Evolutionary conservation across 306 rosid species (phyloP).

Genomic region (Luffa aegyptiaca): DNA sequence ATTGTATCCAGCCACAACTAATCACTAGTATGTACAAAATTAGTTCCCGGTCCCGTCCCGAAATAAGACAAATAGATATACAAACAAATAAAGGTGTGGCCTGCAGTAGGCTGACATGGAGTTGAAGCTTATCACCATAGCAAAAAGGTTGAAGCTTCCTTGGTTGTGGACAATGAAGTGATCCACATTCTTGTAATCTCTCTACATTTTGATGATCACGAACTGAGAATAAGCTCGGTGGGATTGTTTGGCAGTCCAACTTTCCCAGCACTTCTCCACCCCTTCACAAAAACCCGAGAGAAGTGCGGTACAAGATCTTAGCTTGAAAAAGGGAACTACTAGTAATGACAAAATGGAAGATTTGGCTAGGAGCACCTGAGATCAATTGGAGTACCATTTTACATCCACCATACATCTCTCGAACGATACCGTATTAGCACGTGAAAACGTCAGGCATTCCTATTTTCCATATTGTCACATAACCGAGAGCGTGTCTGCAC

Average conservation of each 20-base stretch:
- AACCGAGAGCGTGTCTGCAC: slow-evolving; percentile 35
- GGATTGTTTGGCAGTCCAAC: background rate
- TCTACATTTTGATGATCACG: background rate
- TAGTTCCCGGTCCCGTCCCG: background rate
- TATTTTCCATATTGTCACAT: slow-evolving; percentile 32
- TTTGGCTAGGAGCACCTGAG: background rate
- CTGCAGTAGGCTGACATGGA: background rate
- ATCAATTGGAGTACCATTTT: background rate
- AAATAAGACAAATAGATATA: slow-evolving; percentile 11
- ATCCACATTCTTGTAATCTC: background rate
- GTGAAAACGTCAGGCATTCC: slow-evolving; percentile 19
- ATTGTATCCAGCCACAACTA: background rate
- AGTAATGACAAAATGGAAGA: background rate
- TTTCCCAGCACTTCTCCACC: background rate
- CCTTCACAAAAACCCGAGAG: background rate
- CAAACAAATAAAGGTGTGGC: background rate
- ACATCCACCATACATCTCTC: background rate
- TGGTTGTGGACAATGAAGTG: background rate
- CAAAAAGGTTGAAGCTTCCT: slow-evolving; percentile 7
- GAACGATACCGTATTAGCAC: slow-evolving; percentile 48
- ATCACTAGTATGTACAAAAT: slow-evolving; percentile 10
- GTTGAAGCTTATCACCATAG: background rate
- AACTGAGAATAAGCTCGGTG: background rate
- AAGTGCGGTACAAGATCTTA: background rate
- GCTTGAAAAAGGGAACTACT: background rate